phyloP scores from a whole-genome alignment of 495 filamentous ascomycete species.

The Massariosphaeria phaeospora region DNA sequence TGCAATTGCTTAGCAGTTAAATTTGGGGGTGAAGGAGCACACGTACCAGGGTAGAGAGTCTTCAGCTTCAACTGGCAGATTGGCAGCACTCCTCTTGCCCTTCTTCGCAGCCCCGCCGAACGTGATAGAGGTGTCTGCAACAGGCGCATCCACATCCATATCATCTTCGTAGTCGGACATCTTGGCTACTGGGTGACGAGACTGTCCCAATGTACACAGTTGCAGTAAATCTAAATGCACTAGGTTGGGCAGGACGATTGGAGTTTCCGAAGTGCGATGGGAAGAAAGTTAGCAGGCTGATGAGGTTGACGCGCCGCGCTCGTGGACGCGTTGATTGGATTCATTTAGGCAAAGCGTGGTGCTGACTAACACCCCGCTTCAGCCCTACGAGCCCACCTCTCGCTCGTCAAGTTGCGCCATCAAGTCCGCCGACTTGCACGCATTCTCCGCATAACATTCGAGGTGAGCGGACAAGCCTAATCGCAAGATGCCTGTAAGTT shows the following conservation, averaged over 20 bases:
- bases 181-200: constrained; percentile 27
- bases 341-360: not conserved
- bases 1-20: constrained; percentile 36
- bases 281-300: not conserved
- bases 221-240: not conserved
- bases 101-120: constrained; percentile 65
- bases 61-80: constrained; percentile 88
- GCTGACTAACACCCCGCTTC: constrained; percentile 19
- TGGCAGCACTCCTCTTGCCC: constrained; percentile 84
- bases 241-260: no score
- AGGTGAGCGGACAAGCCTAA: constrained; percentile 11
- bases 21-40: not conserved
- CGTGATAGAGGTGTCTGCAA: constrained; percentile 50
- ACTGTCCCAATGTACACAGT: not conserved
- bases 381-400: constrained; percentile 28
- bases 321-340: constrained; percentile 28
- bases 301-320: constrained; percentile 18
- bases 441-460: not conserved
- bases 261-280: not conserved
- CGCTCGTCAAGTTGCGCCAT: constrained; percentile 12
- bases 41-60: constrained; percentile 88
- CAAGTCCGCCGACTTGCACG: constrained; percentile 3
- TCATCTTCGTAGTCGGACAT: constrained; percentile 94
- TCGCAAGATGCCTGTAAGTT: constrained; percentile 57
- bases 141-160: constrained; percentile 65